phyloP scores from a whole-genome alignment of 345 rosid genomes.

The Rhizophora mangle region DNA sequence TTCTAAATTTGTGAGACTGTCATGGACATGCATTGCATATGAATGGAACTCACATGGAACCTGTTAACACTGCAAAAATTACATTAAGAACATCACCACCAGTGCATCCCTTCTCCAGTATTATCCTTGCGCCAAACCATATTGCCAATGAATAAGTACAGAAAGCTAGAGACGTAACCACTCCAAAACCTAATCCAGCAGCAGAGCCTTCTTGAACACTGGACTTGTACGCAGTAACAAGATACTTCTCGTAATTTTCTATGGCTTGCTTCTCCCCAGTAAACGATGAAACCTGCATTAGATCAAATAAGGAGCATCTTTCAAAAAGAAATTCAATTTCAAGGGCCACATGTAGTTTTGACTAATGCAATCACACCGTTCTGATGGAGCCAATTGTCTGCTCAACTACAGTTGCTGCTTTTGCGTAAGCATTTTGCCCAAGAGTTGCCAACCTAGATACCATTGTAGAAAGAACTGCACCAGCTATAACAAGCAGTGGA shows the following conservation, averaged over 20 bases:
- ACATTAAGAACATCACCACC: conserved; percentile 60
- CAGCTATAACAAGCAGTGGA: conserved; percentile 65
- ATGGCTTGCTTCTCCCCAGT: conserved; percentile 64
- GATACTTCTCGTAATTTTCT: conserved; percentile 46
- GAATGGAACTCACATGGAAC: conserved; percentile 58
- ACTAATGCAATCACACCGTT: conserved; percentile 50
- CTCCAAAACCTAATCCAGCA: conserved; percentile 58
- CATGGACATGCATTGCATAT: background rate
- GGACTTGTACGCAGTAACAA: conserved; percentile 45
- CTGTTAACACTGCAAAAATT: conserved; percentile 50
- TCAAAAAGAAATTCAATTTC: background rate
- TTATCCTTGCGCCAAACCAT: conserved; percentile 67
- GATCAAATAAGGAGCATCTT: background rate
- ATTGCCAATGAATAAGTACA: conserved; percentile 50
- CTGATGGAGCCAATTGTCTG: conserved; percentile 82
- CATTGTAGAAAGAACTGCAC: conserved; percentile 48
- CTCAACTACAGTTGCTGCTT: conserved; percentile 78
- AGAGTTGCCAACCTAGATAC: conserved; percentile 59
- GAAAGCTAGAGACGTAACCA: conserved; percentile 29
- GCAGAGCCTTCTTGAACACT: conserved; percentile 52
- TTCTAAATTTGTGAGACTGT: too few relatives aligned
- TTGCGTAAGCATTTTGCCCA: conserved; percentile 76
- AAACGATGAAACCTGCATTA: conserved; percentile 67
- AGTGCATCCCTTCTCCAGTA: conserved; percentile 49
- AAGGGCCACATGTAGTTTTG: background rate